Evolutionary conservation across 495 filamentous ascomycete genomes (phyloP).

Genomic region (Aspergillus ostianus): DNA sequence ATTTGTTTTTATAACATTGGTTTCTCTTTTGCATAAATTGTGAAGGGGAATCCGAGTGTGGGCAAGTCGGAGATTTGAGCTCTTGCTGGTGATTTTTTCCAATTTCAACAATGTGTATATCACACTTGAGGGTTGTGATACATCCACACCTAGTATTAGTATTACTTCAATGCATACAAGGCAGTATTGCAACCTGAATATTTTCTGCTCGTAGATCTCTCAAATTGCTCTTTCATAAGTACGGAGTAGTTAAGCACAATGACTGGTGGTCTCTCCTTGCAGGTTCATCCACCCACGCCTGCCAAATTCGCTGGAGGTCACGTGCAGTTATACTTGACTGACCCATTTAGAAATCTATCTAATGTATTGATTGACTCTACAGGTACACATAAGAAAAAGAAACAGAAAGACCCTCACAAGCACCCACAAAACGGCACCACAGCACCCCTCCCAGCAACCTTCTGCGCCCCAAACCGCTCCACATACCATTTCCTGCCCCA

Average conservation of each 20-base stretch:
- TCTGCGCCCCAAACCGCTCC: conserved; percentile 78
- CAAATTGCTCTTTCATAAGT: no score
- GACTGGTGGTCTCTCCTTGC: no score
- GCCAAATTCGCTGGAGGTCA: background rate
- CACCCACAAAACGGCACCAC: conserved; percentile 71
- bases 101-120: conserved; percentile 34
- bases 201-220: background rate
- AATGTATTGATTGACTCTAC: background rate
- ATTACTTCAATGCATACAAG: background rate
- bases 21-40: conserved; percentile 12
- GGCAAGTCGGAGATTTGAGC: conserved; percentile 12
- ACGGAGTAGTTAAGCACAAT: no score
- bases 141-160: background rate
- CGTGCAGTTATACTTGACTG: background rate
- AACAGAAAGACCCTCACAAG: conserved; percentile 20
- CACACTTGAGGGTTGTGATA: conserved; percentile 13
- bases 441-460: conserved; percentile 71
- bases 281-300: no score
- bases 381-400: background rate
- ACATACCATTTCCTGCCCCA: conserved; percentile 85
- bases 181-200: background rate
- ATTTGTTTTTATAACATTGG: conserved; percentile 3
- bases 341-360: background rate
- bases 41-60: conserved; percentile 15
- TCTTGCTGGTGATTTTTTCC: conserved; percentile 20